Evolutionary conservation across 768 basidiomycete genomes (phyloP).

Genomic region (Mycena filopes): DNA sequence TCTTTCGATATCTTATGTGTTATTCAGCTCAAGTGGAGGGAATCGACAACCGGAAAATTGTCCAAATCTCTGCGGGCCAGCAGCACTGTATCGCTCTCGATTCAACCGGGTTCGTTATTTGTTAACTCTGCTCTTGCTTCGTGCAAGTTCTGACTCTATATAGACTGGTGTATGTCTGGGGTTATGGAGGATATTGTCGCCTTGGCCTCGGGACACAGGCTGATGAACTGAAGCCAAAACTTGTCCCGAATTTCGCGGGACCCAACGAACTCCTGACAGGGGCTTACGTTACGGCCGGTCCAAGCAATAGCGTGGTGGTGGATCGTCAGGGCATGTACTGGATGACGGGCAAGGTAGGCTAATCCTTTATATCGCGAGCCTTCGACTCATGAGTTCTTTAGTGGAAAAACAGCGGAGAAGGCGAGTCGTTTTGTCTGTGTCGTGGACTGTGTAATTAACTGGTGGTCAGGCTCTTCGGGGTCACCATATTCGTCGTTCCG

Average conservation of each 20-base stretch:
- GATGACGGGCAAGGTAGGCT: conserved; percentile 80
- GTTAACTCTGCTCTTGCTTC: conserved; percentile 31
- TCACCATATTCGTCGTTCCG: conserved; percentile 91
- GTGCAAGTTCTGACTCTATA: background rate
- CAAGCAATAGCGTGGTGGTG: conserved; percentile 84
- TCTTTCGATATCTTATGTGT: conserved; percentile 4
- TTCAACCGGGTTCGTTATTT: conserved; percentile 70
- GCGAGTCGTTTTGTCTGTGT: conserved; percentile 45
- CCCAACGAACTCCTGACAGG: conserved; percentile 74
- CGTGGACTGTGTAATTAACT: background rate
- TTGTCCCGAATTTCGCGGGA: conserved; percentile 88
- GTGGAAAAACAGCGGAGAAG: conserved; percentile 98
- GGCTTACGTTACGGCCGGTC: conserved; percentile 76
- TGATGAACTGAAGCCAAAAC: conserved; percentile 81
- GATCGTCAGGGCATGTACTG: conserved; percentile 89
- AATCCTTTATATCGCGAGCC: background rate
- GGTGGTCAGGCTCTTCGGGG: conserved; percentile 80
- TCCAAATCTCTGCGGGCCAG: conserved; percentile 85
- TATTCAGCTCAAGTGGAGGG: conserved; percentile 76
- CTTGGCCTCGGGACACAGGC: conserved; percentile 89
- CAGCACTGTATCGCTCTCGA: conserved; percentile 90
- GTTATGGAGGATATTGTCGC: conserved; percentile 91
- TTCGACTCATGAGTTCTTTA: conserved; percentile 44
- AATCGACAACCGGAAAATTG: conserved; percentile 80
- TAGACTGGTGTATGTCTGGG: conserved; percentile 87